A percentile compares a stretch with the other conserved stretches of the same genome.
These are phyloP conservation scores for Trichoderma harzianum DNA, from an alignment of 2,329 filamentous ascomycete species.

Conservation along the genomic window DNA sequence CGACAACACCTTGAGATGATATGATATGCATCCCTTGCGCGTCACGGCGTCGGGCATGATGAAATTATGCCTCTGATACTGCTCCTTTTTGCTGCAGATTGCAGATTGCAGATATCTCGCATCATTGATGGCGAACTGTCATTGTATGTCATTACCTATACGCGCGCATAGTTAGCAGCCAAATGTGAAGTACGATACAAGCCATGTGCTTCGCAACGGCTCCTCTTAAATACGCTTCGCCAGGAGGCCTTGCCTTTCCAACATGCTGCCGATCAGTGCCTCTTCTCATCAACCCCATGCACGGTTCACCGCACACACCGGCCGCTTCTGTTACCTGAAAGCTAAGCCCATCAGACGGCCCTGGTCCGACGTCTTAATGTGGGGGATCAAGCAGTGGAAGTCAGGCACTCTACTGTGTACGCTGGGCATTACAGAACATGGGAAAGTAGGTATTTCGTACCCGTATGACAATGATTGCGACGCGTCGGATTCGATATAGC, in stretches of 20 bases:
- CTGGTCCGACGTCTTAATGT: neutral
- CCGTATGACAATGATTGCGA: neutral
- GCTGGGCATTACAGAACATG: neutral
- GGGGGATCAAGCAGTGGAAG: neutral
- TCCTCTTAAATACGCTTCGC: neutral
- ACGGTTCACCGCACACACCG: conserved; percentile 3
- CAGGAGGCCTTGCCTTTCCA: neutral
- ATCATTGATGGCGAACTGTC: neutral
- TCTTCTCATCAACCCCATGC: conserved; percentile 1
- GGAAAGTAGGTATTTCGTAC: neutral
- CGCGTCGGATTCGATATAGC: neutral
- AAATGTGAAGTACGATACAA: neutral
- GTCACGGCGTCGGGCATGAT: neutral
- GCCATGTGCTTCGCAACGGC: neutral
- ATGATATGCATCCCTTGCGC: neutral
- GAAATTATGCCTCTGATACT: neutral
- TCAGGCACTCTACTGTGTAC: neutral
- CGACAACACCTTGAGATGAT: neutral
- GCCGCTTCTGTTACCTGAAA: conserved; percentile 5
- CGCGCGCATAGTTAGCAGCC: neutral
- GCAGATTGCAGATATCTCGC: neutral
- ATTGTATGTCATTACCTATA: neutral
- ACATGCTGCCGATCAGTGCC: conserved; percentile 9
- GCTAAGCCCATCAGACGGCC: conserved; percentile 8
- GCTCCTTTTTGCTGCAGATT: neutral